These are phyloP conservation scores for Fistulifera pelliculosa DNA, from an alignment of 108 stramenopile genomes.

Conservation along the genomic window DNA sequence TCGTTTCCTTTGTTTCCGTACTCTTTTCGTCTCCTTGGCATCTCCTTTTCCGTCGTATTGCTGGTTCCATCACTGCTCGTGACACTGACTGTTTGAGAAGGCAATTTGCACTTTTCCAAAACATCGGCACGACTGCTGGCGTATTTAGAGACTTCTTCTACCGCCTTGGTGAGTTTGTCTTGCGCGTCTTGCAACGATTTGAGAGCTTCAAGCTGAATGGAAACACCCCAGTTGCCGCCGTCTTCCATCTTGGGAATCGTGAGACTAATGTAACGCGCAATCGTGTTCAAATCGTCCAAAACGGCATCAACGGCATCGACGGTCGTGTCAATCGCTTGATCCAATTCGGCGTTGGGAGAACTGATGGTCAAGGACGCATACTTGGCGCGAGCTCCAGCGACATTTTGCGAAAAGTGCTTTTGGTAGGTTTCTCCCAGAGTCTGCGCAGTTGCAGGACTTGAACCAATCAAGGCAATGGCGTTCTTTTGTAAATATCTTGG, in stretches of 20 bases:
- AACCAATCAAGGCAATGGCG: not conserved
- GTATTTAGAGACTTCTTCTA: constrained; percentile 56
- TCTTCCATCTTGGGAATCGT: constrained; percentile 67
- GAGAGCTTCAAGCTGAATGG: constrained; percentile 58
- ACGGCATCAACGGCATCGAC: constrained; percentile 20
- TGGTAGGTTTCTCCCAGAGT: not conserved
- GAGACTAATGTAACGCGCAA: constrained; percentile 25
- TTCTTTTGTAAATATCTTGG: not conserved
- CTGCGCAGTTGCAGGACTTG: not conserved
- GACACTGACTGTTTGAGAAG: constrained; percentile 23
- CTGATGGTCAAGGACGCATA: not conserved
- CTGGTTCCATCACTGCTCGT: constrained; percentile 23
- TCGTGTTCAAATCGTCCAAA: not conserved
- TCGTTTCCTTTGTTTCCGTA: constrained; percentile 34
- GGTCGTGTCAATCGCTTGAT: constrained; percentile 5
- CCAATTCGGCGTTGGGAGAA: not conserved
- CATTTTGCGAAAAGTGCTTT: not conserved
- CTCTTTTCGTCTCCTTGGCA: constrained; percentile 17
- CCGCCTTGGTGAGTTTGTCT: constrained; percentile 30
- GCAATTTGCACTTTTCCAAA: constrained; percentile 47
- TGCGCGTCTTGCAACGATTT: constrained; percentile 45
- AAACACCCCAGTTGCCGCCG: constrained; percentile 76
- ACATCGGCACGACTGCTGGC: constrained; percentile 60
- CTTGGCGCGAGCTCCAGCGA: not conserved
- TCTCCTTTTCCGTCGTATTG: constrained; percentile 25